A percentile compares a stretch with the other conserved stretches of the same genome.
phyloP scores from a whole-genome alignment of 192 early-diverging fungal genomes.

The Piromyces sp. region DNA sequence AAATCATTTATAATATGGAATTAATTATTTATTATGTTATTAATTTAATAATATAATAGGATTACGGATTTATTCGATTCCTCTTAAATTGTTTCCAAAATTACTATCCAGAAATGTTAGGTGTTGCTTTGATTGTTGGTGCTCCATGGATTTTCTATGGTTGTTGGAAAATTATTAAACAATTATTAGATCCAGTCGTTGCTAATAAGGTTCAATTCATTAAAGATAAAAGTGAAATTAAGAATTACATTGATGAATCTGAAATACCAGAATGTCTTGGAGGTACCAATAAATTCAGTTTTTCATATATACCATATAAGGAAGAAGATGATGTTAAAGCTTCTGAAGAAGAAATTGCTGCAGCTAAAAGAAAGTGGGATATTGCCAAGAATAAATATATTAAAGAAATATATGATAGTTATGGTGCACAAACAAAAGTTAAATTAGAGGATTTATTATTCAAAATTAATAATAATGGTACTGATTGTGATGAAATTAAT shows the following conservation, averaged over 20 bases:
- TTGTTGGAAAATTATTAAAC: slow-evolving; percentile 60
- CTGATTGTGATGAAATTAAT: neutral
- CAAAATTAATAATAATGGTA: neutral
- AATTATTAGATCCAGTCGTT: slow-evolving; percentile 77
- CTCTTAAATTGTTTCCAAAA: slow-evolving; percentile 17
- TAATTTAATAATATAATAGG: neutral
- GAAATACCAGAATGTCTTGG: slow-evolving; percentile 40
- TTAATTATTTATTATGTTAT: too few relatives aligned
- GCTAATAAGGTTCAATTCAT: slow-evolving; percentile 70
- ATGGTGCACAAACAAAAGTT: neutral
- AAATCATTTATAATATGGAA: too few relatives aligned
- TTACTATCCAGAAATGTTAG: slow-evolving; percentile 82
- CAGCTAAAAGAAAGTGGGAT: neutral
- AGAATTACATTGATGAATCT: slow-evolving; percentile 39
- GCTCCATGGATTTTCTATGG: slow-evolving; percentile 79
- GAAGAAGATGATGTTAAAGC: slow-evolving; percentile 18
- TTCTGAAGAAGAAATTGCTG: neutral
- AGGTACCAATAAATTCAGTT: slow-evolving; percentile 34
- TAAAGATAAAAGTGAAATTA: slow-evolving; percentile 34
- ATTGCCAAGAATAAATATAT: neutral
- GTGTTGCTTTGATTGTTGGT: slow-evolving; percentile 59
- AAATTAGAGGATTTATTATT: neutral
- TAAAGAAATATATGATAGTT: neutral
- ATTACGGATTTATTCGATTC: neutral
- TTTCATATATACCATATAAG: slow-evolving; percentile 22